Evolutionary conservation across 257 asterid genomes (phyloP), one percentile per base, ranked within the genome.

Genomic region (Echium plantagineum): DNA sequence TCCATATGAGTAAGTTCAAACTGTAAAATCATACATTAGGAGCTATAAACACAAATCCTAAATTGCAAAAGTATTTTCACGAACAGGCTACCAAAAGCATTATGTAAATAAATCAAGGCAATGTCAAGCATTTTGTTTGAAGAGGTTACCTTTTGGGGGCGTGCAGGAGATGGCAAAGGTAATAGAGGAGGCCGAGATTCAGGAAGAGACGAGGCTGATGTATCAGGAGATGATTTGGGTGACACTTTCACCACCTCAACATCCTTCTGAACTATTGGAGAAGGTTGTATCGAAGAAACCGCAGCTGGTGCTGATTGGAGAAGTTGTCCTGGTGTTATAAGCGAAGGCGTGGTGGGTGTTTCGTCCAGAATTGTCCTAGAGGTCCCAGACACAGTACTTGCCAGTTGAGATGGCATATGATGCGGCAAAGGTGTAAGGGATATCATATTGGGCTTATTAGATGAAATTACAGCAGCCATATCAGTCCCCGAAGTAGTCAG

Each of bases 171-270:
- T 7, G 98, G 98, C 56, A 81, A 75, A 1, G 95, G 97, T 69
- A 93, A 76, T 68, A 93, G 78, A 30, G 98, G 97, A 26, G 91
- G 97, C 66, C 82, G 94, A 71, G 87, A 86, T 75, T 84, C 95
- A n/a, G 82, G 51, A 62, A 53, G 71, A n/a, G 54, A 70, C 1
- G 89, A 71, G 47, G 63, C 82, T 24, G 78, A 72, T 6, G 74
- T 66, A 62, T 80, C 97, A 58, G 87, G 55, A 46, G 83, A 61
- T 57, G 64, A 62, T 61, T 79, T 67, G 3, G 87, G 76, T 58
- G 85, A 75, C 65, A 81, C 94, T 76, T 83, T 81, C 68, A 84
- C 94, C 62, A 86, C 94, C 73, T 93, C 96, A 58, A 89, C 97
- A 63, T 93, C 99, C 64, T 84, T 86, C 63, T 93, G 97, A 18